Evolutionary conservation across 2,329 filamentous ascomycete species (phyloP).

Genomic region (Hypoxylon sp.): DNA sequence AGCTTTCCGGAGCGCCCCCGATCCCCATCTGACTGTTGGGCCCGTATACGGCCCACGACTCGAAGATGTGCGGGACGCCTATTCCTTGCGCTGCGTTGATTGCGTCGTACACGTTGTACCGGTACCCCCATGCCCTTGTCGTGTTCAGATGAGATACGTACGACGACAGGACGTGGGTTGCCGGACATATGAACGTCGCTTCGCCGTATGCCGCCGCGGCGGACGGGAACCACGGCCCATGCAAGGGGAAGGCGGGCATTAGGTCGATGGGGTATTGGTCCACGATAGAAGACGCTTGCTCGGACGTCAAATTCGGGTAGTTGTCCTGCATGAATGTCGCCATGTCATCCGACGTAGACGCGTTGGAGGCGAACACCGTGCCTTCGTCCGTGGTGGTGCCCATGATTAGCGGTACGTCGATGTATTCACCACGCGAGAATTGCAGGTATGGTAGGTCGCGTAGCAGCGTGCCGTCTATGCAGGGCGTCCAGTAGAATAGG

Average conservation of each 20-base stretch:
- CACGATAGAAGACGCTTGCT: slow-evolving; percentile 57
- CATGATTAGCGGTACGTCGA: slow-evolving; percentile 63
- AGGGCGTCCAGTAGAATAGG: slow-evolving; percentile 67
- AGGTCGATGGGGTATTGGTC: slow-evolving; percentile 57
- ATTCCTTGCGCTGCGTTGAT: slow-evolving; percentile 56
- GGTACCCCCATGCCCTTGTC: slow-evolving; percentile 61
- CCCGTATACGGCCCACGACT: slow-evolving; percentile 65
- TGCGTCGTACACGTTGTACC: slow-evolving; percentile 64
- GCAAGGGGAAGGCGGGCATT: slow-evolving; percentile 56
- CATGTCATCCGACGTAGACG: slow-evolving; percentile 55
- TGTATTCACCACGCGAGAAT: slow-evolving; percentile 59
- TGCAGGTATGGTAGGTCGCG: slow-evolving; percentile 60
- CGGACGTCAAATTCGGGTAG: slow-evolving; percentile 60
- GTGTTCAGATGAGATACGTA: slow-evolving; percentile 39
- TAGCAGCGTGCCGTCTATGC: slow-evolving; percentile 64
- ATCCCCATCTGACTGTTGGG: slow-evolving; percentile 56
- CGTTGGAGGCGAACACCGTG: slow-evolving; percentile 61
- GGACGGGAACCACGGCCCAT: slow-evolving; percentile 60
- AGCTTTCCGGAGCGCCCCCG: slow-evolving; percentile 55
- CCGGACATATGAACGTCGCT: slow-evolving; percentile 58
- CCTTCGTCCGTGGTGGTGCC: slow-evolving; percentile 64
- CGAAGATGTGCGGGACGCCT: slow-evolving; percentile 66
- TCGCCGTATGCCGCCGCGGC: slow-evolving; percentile 59
- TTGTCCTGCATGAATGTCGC: slow-evolving; percentile 62
- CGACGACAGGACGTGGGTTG: slow-evolving; percentile 55